Conservation (phyloP, 2,329 filamentous ascomycete species). For the Karstenula rhodostoma region DNA sequence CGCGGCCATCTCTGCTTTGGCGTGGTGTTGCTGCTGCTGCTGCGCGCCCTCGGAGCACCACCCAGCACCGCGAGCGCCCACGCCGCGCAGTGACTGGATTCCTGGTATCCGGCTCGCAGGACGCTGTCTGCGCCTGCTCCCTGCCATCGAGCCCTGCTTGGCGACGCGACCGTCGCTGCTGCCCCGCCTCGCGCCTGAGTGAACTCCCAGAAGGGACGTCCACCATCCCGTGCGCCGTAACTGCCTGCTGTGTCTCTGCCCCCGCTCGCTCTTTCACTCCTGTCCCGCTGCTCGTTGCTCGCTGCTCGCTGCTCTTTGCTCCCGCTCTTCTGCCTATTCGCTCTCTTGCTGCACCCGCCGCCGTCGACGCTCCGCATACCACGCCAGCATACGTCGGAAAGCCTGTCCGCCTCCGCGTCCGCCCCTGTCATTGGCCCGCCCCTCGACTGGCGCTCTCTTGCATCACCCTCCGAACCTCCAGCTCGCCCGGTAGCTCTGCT, state of each 20-base stretch:
- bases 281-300: conserved; percentile 16
- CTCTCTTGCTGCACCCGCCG: conserved; percentile 14
- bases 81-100: conserved; percentile 15
- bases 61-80: conserved; percentile 25
- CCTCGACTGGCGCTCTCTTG: conserved; percentile 33
- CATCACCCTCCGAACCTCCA: conserved; percentile 31
- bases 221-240: conserved; percentile 20
- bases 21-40: conserved; percentile 34
- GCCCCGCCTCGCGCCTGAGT: conserved; percentile 26
- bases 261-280: conserved; percentile 20
- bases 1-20: conserved; percentile 37
- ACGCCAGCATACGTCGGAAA: background rate
- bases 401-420: conserved; percentile 16
- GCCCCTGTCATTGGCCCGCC: conserved; percentile 31
- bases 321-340: conserved; percentile 23
- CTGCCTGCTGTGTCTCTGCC: conserved; percentile 5
- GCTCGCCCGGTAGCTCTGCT: conserved; percentile 16
- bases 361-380: conserved; percentile 12
- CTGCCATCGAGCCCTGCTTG: conserved; percentile 20
- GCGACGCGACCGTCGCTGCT: conserved; percentile 27
- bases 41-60: conserved; percentile 30
- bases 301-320: conserved; percentile 15
- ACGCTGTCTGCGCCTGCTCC: conserved; percentile 13
- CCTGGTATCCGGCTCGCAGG: conserved; percentile 15
- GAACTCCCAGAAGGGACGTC: conserved; percentile 33